Evolutionary conservation across 768 basidiomycete genomes (phyloP).

Genomic region (Hypsizygus marmoreus): DNA sequence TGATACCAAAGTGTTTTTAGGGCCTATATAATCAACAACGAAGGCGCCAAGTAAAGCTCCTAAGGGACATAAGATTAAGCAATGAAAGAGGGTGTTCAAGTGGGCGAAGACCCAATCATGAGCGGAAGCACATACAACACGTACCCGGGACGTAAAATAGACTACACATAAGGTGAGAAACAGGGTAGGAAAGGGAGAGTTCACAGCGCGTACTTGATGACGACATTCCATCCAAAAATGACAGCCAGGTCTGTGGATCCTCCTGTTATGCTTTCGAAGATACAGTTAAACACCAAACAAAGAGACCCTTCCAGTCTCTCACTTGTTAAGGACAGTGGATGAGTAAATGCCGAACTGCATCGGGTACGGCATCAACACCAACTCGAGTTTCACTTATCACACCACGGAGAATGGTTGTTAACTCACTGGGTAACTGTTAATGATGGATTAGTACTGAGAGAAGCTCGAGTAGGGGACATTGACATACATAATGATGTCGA

Average conservation of each 20-base stretch:
- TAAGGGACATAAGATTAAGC: slow-evolving; percentile 53
- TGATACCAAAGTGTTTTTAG: slow-evolving; percentile 69
- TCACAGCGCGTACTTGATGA: slow-evolving; percentile 63
- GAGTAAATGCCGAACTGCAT: slow-evolving; percentile 83
- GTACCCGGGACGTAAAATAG: slow-evolving; percentile 43
- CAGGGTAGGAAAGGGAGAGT: neutral
- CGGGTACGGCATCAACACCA: too few relatives aligned
- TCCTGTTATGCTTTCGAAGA: slow-evolving; percentile 62
- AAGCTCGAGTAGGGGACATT: neutral
- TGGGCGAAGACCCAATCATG: neutral
- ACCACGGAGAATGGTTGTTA: too few relatives aligned
- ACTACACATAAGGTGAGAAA: slow-evolving; percentile 16
- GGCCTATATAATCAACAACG: slow-evolving; percentile 70
- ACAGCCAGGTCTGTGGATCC: slow-evolving; percentile 49
- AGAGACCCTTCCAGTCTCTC: slow-evolving; percentile 14
- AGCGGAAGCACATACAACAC: too few relatives aligned
- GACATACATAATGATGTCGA: slow-evolving; percentile 76
- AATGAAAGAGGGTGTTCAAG: too few relatives aligned
- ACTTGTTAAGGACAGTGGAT: slow-evolving; percentile 70
- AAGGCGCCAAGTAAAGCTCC: slow-evolving; percentile 73
- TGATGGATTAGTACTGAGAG: neutral
- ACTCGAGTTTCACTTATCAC: too few relatives aligned
- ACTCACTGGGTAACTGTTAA: slow-evolving; percentile 60
- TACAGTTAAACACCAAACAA: neutral
- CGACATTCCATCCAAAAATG: slow-evolving; percentile 80